These are phyloP conservation scores for Solanum raphanifolium DNA, from an alignment of 257 asterid genomes.

Conservation along the genomic window DNA sequence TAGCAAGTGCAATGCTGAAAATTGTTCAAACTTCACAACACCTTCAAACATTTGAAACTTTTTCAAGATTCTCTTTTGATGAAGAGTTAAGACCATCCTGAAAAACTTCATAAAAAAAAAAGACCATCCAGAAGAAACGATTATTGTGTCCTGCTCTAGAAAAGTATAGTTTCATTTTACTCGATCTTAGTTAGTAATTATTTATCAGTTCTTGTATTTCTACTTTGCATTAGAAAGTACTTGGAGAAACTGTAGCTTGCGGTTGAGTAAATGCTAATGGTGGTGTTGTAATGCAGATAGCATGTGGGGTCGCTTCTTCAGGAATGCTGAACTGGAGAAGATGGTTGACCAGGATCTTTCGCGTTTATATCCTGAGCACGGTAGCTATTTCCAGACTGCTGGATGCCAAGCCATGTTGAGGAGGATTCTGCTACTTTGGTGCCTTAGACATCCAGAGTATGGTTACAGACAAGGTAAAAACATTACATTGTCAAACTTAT, in stretches of 20 bases:
- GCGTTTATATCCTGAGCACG: constrained; percentile 90
- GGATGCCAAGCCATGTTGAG: constrained; percentile 87
- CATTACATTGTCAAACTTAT: neutral
- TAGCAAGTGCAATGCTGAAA: neutral
- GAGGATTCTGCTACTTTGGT: constrained; percentile 83
- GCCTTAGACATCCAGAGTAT: constrained; percentile 72
- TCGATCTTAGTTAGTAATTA: neutral
- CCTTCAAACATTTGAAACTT: neutral
- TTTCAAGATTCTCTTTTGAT: neutral
- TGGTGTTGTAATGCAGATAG: constrained; percentile 44
- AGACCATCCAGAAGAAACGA: neutral
- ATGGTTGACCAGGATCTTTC: constrained; percentile 97
- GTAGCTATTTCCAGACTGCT: constrained; percentile 86
- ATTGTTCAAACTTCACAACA: neutral
- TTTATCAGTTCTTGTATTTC: neutral
- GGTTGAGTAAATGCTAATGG: neutral
- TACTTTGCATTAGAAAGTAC: neutral
- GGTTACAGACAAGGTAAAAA: constrained; percentile 85
- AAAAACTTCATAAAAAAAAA: neutral
- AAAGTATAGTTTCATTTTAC: neutral
- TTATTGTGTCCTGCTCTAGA: neutral
- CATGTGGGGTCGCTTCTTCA: constrained; percentile 97
- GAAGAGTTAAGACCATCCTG: neutral
- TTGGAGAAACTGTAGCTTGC: neutral
- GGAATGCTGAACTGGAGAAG: constrained; percentile 87